These are phyloP conservation scores for Stevia rebaudiana DNA, from an alignment of 140 eudicot species.

Conservation along the genomic window DNA sequence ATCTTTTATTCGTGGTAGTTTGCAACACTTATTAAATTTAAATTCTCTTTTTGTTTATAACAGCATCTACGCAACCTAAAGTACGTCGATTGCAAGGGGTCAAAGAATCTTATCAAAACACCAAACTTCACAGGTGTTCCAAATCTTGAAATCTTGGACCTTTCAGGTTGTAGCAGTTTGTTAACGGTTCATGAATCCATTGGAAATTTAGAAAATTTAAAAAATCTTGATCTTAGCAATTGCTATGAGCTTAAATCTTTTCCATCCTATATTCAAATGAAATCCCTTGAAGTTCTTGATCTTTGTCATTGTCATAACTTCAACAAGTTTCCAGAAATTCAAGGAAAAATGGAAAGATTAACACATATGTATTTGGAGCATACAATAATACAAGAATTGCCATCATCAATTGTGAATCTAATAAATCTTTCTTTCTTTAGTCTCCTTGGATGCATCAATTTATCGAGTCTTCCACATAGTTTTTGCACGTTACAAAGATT, in stretches of 20 bases:
- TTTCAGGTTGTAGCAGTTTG: slow-evolving; percentile 23
- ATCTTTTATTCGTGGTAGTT: too few species aligned
- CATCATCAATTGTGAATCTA: slow-evolving; percentile 15
- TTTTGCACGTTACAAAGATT: slow-evolving; percentile 11
- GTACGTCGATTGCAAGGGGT: background rate
- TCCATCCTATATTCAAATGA: slow-evolving; percentile 7
- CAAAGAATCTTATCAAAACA: slow-evolving; percentile 14
- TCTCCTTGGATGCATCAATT: slow-evolving; percentile 16
- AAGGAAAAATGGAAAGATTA: slow-evolving; percentile 9
- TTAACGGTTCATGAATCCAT: slow-evolving; percentile 7
- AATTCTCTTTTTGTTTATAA: slow-evolving; percentile 1
- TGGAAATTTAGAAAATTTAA: slow-evolving; percentile 10
- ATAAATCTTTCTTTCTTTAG: slow-evolving; percentile 8
- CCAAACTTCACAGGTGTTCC: slow-evolving; percentile 20
- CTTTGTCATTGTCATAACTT: background rate
- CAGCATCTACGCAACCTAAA: slow-evolving; percentile 20
- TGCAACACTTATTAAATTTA: background rate
- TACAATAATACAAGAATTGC: slow-evolving; percentile 11
- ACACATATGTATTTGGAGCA: slow-evolving; percentile 4
- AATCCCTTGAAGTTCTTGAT: slow-evolving; percentile 14
- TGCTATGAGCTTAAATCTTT: slow-evolving; percentile 13
- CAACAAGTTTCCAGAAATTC: slow-evolving; percentile 3
- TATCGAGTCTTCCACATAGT: slow-evolving; percentile 4
- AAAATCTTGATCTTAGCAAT: slow-evolving; percentile 2
- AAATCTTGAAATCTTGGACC: slow-evolving; percentile 15